phyloP scores from a whole-genome alignment of 2,329 filamentous ascomycete genomes.

The Lasiodiplodia sp. region DNA sequence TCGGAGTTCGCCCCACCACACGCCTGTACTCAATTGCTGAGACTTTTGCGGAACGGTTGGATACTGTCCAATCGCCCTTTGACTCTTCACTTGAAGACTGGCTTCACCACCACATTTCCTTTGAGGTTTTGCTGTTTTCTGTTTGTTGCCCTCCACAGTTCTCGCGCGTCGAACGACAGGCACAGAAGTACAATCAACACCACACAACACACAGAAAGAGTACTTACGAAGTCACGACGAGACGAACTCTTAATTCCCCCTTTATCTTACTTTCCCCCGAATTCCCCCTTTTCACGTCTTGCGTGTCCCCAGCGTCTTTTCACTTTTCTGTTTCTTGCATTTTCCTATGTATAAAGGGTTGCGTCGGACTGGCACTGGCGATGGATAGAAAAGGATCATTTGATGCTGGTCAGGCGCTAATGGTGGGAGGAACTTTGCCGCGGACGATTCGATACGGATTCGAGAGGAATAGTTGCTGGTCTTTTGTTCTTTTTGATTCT shows the following conservation, averaged over 20 bases:
- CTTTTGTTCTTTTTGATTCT: not conserved
- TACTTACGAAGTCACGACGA: constrained; percentile 27
- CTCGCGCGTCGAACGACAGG: constrained; percentile 18
- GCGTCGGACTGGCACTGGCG: constrained; percentile 17
- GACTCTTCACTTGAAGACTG: not conserved
- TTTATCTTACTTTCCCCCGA: not conserved
- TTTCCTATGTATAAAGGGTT: constrained; percentile 16
- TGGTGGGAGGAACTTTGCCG: not conserved
- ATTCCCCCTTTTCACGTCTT: constrained; percentile 2
- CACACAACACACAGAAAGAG: constrained; percentile 18
- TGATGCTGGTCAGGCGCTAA: constrained; percentile 15
- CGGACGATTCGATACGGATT: not conserved
- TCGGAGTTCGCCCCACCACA: not conserved
- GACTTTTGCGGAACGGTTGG: constrained; percentile 1
- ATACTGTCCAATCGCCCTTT: not conserved
- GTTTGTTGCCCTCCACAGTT: not conserved
- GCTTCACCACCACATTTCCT: not conserved
- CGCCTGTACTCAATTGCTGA: not conserved
- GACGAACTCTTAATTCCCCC: constrained; percentile 23
- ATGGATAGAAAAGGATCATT: constrained; percentile 16
- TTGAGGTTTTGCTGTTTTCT: constrained; percentile 5
- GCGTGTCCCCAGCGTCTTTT: not conserved
- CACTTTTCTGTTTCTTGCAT: constrained; percentile 6
- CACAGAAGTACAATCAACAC: constrained; percentile 19
- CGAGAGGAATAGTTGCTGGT: not conserved